Conservation (phyloP, 139 green algal species). For the Limnomonas spitsbergensis region DNA sequence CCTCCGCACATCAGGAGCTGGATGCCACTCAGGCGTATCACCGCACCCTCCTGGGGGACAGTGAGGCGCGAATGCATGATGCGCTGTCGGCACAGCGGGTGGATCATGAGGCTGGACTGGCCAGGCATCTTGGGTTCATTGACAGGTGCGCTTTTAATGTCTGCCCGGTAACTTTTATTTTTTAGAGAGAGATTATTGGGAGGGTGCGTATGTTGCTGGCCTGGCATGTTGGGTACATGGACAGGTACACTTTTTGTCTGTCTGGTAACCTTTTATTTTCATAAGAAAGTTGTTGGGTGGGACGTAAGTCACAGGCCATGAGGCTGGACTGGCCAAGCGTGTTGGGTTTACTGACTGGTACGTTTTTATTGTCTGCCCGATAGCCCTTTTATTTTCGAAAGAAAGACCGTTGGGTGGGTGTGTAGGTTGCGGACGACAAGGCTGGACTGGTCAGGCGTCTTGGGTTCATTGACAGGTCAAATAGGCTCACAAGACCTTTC, state of each 20-base stretch:
- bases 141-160: conserved; percentile 22
- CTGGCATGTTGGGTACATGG: too few relatives aligned
- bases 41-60: conserved; percentile 17
- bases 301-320: too few relatives aligned
- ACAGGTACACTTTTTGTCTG: too few relatives aligned
- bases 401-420: neutral
- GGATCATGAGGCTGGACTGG: conserved; percentile 43
- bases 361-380: neutral
- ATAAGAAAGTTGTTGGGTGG: too few relatives aligned
- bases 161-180: too few relatives aligned
- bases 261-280: too few relatives aligned
- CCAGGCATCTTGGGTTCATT: conserved; percentile 56
- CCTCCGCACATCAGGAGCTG: conserved; percentile 46
- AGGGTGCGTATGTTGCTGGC: neutral
- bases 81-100: conserved; percentile 27
- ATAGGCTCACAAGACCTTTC: too few relatives aligned
- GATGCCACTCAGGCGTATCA: conserved; percentile 16
- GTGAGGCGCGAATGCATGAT: conserved; percentile 22
- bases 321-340: conserved; percentile 43
- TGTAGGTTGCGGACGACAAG: conserved; percentile 30
- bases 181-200: neutral
- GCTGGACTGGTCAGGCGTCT: conserved; percentile 21
- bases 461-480: too few relatives aligned
- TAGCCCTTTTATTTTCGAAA: too few relatives aligned
- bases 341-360: conserved; percentile 52